These are phyloP conservation scores for Phaeosphaeria sp. DNA, from an alignment of 2,329 filamentous ascomycete genomes.

Conservation along the genomic window DNA sequence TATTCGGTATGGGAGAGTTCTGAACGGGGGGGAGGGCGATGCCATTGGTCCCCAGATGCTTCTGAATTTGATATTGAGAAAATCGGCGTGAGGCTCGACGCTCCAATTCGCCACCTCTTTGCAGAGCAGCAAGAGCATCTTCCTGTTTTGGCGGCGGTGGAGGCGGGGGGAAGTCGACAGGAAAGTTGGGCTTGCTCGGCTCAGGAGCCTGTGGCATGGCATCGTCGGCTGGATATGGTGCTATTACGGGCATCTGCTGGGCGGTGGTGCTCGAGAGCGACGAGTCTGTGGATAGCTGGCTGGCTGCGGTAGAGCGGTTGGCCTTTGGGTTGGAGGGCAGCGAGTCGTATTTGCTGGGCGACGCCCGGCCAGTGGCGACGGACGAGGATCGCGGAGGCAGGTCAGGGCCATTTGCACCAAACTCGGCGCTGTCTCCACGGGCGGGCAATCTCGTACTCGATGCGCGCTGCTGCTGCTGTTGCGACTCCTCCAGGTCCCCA, in stretches of 20 bases:
- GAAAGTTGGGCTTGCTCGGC: slow-evolving; percentile 49
- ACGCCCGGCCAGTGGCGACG: slow-evolving; percentile 49
- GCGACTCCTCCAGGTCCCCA: slow-evolving; percentile 48
- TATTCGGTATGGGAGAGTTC: slow-evolving; percentile 82
- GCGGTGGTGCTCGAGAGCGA: slow-evolving; percentile 76
- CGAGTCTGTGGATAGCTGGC: slow-evolving; percentile 55
- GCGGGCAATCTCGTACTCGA: slow-evolving; percentile 51
- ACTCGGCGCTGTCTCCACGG: slow-evolving; percentile 51
- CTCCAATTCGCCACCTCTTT: slow-evolving; percentile 91
- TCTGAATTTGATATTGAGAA: slow-evolving; percentile 95
- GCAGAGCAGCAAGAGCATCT: slow-evolving; percentile 88
- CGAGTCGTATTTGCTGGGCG: slow-evolving; percentile 52
- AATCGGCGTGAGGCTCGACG: slow-evolving; percentile 91
- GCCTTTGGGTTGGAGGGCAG: slow-evolving; percentile 43
- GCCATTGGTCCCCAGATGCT: slow-evolving; percentile 85
- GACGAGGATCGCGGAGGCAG: slow-evolving; percentile 58
- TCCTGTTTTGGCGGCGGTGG: slow-evolving; percentile 84
- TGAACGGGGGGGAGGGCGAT: slow-evolving; percentile 82
- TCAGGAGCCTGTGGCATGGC: slow-evolving; percentile 51
- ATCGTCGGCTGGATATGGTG: slow-evolving; percentile 73
- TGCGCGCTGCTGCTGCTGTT: slow-evolving; percentile 44
- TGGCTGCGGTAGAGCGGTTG: slow-evolving; percentile 42
- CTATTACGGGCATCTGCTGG: slow-evolving; percentile 77
- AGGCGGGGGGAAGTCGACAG: slow-evolving; percentile 71
- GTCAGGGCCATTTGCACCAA: slow-evolving; percentile 46